Conservation (phyloP, 768 basidiomycete species). For the Russula earlei region DNA sequence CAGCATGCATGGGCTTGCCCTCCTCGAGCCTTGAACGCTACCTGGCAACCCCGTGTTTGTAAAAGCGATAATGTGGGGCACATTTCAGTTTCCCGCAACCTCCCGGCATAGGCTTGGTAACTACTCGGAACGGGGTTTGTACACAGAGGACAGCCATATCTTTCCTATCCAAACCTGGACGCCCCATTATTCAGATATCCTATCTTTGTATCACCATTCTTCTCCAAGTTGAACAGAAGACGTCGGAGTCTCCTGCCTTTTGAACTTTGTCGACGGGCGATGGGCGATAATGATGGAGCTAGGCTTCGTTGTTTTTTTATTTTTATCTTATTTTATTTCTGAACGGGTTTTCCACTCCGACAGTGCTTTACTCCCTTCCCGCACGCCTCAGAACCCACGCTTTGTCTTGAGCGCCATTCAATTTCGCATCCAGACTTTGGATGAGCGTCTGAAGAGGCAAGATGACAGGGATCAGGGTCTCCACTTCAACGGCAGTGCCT, state of each 20-base stretch:
- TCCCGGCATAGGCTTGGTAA: too few relatives aligned
- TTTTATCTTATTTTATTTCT: not conserved
- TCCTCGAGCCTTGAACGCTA: not conserved
- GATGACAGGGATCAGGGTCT: not conserved
- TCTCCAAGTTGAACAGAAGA: not conserved
- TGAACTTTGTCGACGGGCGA: constrained; percentile 1
- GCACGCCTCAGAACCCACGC: not conserved
- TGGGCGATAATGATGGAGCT: not conserved
- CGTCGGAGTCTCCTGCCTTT: constrained; percentile 9
- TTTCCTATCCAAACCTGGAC: not conserved
- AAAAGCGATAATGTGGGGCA: too few relatives aligned
- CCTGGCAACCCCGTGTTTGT: too few relatives aligned
- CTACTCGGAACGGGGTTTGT: too few relatives aligned
- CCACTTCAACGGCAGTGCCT: not conserved
- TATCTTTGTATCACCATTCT: not conserved
- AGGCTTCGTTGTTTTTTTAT: constrained; percentile 1
- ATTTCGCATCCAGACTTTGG: not conserved
- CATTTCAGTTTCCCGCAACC: too few relatives aligned
- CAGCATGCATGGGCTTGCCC: not conserved
- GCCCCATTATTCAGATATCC: not conserved
- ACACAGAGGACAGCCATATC: too few relatives aligned
- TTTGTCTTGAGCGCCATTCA: not conserved
- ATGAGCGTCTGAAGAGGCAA: not conserved
- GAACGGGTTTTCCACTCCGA: not conserved
- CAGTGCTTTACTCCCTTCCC: not conserved